Evolutionary conservation across 2,329 filamentous ascomycete species (phyloP).

Genomic region (Fusarium mangiferae): DNA sequence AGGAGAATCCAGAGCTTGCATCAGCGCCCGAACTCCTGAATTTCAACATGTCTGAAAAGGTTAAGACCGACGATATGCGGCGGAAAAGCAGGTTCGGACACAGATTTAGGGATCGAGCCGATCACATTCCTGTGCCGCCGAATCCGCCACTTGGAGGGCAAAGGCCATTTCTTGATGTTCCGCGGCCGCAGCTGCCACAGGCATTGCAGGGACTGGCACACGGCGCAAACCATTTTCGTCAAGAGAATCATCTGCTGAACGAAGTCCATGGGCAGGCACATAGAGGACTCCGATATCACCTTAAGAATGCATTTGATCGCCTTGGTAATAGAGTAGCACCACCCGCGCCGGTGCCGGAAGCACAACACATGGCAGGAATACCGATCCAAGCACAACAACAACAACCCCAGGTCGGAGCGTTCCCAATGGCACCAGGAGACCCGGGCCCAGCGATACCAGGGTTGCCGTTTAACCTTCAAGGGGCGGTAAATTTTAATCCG

Average conservation of each 20-base stretch:
- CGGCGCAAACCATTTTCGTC: background rate
- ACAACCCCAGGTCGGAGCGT: background rate
- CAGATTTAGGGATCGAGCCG: background rate
- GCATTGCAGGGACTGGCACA: background rate
- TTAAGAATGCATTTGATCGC: slow-evolving; percentile 2
- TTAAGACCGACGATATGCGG: slow-evolving; percentile 55
- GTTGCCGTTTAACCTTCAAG: background rate
- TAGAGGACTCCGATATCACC: background rate
- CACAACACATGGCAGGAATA: background rate
- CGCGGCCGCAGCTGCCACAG: background rate
- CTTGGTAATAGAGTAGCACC: background rate
- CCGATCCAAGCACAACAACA: background rate
- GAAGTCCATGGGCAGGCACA: background rate
- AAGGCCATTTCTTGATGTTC: background rate
- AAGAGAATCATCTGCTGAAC: background rate
- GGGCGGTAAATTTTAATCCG: background rate
- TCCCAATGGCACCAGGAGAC: background rate
- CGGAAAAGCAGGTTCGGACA: slow-evolving; percentile 28
- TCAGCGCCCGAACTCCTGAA: slow-evolving; percentile 62
- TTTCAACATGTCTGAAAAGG: slow-evolving; percentile 67
- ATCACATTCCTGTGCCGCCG: background rate
- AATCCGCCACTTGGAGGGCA: background rate
- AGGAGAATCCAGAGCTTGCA: slow-evolving; percentile 69
- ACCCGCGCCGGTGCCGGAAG: background rate
- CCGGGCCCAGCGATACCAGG: background rate